phyloP scores from a whole-genome alignment of 768 basidiomycete species.

The Russula lepida region DNA sequence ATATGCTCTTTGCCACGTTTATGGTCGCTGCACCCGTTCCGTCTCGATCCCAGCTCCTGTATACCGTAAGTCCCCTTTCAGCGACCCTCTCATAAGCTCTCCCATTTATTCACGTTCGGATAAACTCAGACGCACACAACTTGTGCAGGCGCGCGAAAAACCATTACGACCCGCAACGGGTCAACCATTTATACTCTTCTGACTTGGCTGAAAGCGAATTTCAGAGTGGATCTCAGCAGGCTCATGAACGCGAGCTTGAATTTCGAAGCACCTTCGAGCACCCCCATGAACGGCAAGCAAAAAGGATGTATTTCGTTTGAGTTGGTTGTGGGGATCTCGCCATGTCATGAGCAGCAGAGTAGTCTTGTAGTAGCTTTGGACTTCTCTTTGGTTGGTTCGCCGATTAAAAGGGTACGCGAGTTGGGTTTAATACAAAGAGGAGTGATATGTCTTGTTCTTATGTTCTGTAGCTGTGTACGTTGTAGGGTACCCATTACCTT shows the following conservation, averaged over 20 bases:
- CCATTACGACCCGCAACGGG: no score
- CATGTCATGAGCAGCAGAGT: background rate
- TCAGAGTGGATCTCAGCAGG: slow-evolving; percentile 40
- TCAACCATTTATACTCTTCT: slow-evolving; percentile 47
- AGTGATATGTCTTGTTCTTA: background rate
- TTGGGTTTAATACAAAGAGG: background rate
- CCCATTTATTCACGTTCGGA: background rate
- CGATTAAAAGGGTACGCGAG: no score
- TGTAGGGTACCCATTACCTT: no score
- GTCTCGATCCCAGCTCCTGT: no score
- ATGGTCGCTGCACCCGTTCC: slow-evolving; percentile 65
- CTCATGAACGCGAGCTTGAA: slow-evolving; percentile 42
- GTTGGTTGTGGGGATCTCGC: no score
- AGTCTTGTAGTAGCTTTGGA: background rate
- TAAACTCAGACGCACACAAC: slow-evolving; percentile 56
- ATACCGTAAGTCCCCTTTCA: no score
- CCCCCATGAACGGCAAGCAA: no score
- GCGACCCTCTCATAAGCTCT: no score
- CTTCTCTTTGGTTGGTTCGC: background rate
- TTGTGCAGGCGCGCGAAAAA: slow-evolving; percentile 69
- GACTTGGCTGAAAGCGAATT: slow-evolving; percentile 22
- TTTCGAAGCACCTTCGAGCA: no score
- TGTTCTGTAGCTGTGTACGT: no score
- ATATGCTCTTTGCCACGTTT: slow-evolving; percentile 71
- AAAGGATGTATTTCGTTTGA: no score